Percentiles rank a stretch among this genome's conserved stretches.
These are phyloP conservation scores for Hirschfeldia incana DNA, from an alignment of 345 rosid genomes.

Conservation along the genomic window DNA sequence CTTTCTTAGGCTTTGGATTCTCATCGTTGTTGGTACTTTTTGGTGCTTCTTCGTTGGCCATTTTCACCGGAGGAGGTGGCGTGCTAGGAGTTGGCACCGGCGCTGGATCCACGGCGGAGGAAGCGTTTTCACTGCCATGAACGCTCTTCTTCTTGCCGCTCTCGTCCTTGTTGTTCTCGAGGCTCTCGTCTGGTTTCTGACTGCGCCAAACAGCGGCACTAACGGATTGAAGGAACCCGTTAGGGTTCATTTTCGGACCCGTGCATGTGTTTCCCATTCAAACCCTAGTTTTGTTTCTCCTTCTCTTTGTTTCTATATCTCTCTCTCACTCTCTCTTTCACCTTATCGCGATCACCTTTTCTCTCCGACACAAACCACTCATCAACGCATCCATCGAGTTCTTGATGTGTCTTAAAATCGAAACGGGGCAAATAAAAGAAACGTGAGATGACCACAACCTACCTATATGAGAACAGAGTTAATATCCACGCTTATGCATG, in stretches of 20 bases:
- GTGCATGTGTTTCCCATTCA: constrained; percentile 91
- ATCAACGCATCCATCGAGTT: constrained; percentile 7
- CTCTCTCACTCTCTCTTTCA: neutral
- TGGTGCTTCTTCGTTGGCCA: constrained; percentile 42
- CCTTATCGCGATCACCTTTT: neutral
- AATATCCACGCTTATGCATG: neutral
- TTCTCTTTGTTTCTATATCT: neutral
- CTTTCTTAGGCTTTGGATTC: constrained; percentile 48
- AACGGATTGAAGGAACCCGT: constrained; percentile 79
- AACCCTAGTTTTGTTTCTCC: constrained; percentile 21
- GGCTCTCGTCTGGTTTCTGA: constrained; percentile 50
- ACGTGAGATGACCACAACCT: constrained; percentile 16
- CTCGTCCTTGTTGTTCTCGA: constrained; percentile 40
- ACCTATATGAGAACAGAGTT: neutral
- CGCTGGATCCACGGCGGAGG: constrained; percentile 29
- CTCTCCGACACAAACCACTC: constrained; percentile 1
- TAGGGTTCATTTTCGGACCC: constrained; percentile 69
- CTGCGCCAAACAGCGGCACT: constrained; percentile 77
- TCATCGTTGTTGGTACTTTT: constrained; percentile 30
- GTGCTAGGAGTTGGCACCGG: constrained; percentile 47
- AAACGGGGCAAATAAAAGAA: constrained; percentile 14
- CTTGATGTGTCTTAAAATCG: constrained; percentile 11
- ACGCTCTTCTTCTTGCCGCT: constrained; percentile 38
- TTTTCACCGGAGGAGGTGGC: constrained; percentile 73
- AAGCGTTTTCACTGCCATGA: constrained; percentile 27